Evolutionary conservation across 139 green algal species (phyloP), one percentile per base, ranked within the genome.

Genomic region (Volvox africanus): DNA sequence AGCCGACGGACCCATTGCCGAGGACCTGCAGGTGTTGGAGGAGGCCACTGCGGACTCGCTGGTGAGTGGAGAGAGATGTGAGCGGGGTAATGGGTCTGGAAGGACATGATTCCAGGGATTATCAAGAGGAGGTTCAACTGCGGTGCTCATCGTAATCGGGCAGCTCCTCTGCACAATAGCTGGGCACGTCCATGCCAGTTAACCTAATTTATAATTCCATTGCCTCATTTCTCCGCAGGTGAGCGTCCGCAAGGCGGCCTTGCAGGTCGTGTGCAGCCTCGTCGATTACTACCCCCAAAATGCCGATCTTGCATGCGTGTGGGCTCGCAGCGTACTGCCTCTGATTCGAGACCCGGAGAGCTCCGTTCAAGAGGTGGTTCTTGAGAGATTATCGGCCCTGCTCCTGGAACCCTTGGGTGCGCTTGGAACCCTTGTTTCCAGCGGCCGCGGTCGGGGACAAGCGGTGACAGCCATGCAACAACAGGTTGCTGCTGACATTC

Each of bases 11-110:
- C 92, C 91, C 17, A 67, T 20, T 13, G 30, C 33, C 44, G 69
- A 91, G 36, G 95, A 97, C 93, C 61, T 97, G 26, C 86, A 83
- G 14, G 93, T 93, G 26, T 76, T 98, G 36, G 94, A 97, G 80
- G 93, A 89, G 0, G 96, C 95, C 6, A 92, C 93, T 14, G 88
- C 86, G 37, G 96, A 98, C 86, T 75, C 94, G 5, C 93, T 98
- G 90, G 94, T 96, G 65, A 33, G 93, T 36, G 44, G n/a, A 55
- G 44, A n/a, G n/a, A n/a, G n/a, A n/a, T n/a, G n/a, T n/a, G n/a
- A n/a, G n/a, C n/a, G n/a, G n/a, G n/a, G n/a, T n/a, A n/a, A n/a
- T n/a, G n/a, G n/a, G n/a, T n/a, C n/a, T n/a, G n/a, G n/a, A n/a
- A n/a, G n/a, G n/a, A n/a, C n/a, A n/a, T n/a, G n/a, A n/a, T n/a